Conservation (phyloP, 345 rosid species). For the Corchorus capsularis region DNA sequence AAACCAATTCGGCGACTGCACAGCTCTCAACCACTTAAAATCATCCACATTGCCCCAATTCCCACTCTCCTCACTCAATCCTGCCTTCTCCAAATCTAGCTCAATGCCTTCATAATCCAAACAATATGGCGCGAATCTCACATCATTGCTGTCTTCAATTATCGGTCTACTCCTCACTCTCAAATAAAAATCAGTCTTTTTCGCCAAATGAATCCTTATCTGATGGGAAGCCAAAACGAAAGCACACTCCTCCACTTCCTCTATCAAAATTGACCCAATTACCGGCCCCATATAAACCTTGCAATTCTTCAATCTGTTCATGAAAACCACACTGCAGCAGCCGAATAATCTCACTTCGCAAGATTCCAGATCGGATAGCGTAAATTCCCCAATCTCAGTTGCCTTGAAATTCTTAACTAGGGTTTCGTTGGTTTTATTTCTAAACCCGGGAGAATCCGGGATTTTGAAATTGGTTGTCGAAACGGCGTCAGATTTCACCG, state of each 20-base stretch:
- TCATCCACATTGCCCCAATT: conserved; percentile 86
- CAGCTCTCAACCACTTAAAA: conserved; percentile 86
- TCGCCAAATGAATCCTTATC: conserved; percentile 75
- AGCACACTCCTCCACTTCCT: conserved; percentile 63
- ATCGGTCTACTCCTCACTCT: conserved; percentile 89
- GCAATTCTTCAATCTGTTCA: conserved; percentile 58
- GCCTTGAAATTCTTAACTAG: conserved; percentile 50
- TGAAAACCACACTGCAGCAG: conserved; percentile 51
- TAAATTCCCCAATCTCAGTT: conserved; percentile 66
- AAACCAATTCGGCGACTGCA: conserved; percentile 83
- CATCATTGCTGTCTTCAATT: conserved; percentile 67
- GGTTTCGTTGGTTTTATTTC: conserved; percentile 47
- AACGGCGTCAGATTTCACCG: conserved; percentile 19
- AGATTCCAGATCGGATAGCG: conserved; percentile 64
- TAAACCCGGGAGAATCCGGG: conserved; percentile 68
- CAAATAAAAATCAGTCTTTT: conserved; percentile 64
- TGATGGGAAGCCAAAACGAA: conserved; percentile 83
- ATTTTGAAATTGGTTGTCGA: conserved; percentile 19
- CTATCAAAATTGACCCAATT: conserved; percentile 77
- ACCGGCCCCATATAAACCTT: conserved; percentile 69
- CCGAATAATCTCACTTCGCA: conserved; percentile 68
- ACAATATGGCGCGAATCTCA: conserved; percentile 78
- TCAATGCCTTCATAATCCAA: conserved; percentile 72
- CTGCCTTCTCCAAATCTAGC: conserved; percentile 59
- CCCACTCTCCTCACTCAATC: conserved; percentile 60